A percentile compares a stretch with the other conserved stretches of the same genome.
phyloP scores from a whole-genome alignment of 2,329 filamentous ascomycete species.

The Cladophialophora immunda region DNA sequence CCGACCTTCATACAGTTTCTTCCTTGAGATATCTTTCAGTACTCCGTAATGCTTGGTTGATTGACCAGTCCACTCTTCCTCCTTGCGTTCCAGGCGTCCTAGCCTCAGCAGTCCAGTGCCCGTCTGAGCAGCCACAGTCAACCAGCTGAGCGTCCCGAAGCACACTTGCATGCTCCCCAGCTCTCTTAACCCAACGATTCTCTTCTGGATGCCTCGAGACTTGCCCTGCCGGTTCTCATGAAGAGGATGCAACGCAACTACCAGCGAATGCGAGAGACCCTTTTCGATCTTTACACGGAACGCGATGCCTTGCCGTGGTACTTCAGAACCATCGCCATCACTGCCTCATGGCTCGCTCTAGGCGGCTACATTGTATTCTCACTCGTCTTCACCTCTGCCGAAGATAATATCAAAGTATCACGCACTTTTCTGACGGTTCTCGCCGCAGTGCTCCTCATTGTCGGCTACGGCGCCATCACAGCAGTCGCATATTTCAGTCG shows the following conservation, averaged over 20 bases:
- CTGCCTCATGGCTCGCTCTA: slow-evolving; percentile 39
- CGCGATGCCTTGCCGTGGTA: slow-evolving; percentile 39
- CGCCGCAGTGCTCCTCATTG: slow-evolving; percentile 30
- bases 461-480: slow-evolving; percentile 33
- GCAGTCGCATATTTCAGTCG: slow-evolving; percentile 35
- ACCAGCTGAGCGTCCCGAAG: slow-evolving; percentile 5
- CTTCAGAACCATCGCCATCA: slow-evolving; percentile 32
- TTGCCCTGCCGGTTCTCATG: slow-evolving; percentile 13
- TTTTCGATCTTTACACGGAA: slow-evolving; percentile 40
- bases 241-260: slow-evolving; percentile 33
- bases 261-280: slow-evolving; percentile 35
- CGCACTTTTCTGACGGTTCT: slow-evolving; percentile 30
- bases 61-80: not conserved
- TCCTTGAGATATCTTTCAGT: not conserved
- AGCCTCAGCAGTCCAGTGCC: not conserved
- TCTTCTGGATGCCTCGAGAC: slow-evolving; percentile 26
- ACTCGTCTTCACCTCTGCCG: slow-evolving; percentile 34
- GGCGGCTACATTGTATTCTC: slow-evolving; percentile 40
- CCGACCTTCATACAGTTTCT: not conserved
- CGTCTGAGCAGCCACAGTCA: not conserved
- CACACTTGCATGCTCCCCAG: not conserved
- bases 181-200: not conserved
- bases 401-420: slow-evolving; percentile 33
- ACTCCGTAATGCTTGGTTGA: not conserved
- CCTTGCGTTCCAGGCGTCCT: slow-evolving; percentile 4